Evolutionary conservation across 306 rosid species (phyloP).

Genomic region (Malus asiatica): DNA sequence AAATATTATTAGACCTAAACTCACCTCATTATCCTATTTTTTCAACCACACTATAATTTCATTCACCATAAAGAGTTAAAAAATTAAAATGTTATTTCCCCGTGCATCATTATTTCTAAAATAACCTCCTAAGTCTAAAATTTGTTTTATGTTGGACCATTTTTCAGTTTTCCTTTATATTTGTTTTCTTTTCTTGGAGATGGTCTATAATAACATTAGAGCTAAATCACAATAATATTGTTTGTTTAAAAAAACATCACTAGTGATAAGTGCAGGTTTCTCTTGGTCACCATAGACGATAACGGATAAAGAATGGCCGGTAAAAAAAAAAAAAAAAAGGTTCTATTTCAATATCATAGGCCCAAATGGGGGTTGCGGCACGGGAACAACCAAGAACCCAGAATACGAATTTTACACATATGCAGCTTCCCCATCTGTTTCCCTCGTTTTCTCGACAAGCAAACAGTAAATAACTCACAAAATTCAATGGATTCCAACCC

Average conservation of each 20-base stretch:
- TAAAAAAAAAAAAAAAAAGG: neutral
- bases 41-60: too few relatives aligned
- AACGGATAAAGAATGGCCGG: constrained; percentile 75
- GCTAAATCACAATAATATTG: constrained; percentile 72
- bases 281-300: constrained; percentile 76
- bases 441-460: neutral
- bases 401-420: neutral
- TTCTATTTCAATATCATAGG: neutral
- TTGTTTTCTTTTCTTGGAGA: too few relatives aligned
- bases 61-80: too few relatives aligned
- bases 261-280: constrained; percentile 65
- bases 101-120: too few relatives aligned
- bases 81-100: too few relatives aligned
- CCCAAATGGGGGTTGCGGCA: too few relatives aligned
- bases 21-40: too few relatives aligned
- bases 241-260: too few relatives aligned
- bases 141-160: too few relatives aligned
- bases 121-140: too few relatives aligned
- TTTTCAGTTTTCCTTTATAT: too few relatives aligned
- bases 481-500: neutral
- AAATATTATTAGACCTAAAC: too few relatives aligned
- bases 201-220: constrained; percentile 20
- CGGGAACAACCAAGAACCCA: neutral
- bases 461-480: constrained; percentile 4
- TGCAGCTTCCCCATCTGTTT: neutral